These are phyloP conservation scores for Metschnikowia noctiluminum DNA, from an alignment of 805 yeast species.

Conservation along the genomic window DNA sequence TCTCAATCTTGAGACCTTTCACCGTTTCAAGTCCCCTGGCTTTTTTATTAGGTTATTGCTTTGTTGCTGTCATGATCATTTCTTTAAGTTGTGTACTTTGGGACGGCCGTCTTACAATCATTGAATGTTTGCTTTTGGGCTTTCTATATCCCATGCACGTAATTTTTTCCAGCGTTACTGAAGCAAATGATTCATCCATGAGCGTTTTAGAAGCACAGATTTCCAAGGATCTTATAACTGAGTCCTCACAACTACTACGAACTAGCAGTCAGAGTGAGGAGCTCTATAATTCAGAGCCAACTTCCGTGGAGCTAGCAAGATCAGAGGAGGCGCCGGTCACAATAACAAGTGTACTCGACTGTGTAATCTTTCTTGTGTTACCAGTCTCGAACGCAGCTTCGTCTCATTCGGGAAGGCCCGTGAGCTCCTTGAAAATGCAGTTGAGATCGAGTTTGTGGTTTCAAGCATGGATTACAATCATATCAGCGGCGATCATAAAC, in stretches of 20 bases:
- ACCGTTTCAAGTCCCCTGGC: slow-evolving; percentile 18
- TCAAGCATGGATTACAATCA: slow-evolving; percentile 8
- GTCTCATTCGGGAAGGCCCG: background rate
- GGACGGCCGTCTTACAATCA: slow-evolving; percentile 32
- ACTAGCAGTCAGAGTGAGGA: background rate
- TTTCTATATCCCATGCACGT: slow-evolving; percentile 17
- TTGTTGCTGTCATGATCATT: slow-evolving; percentile 26
- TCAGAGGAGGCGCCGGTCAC: background rate
- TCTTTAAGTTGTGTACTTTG: slow-evolving; percentile 27
- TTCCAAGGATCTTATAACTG: slow-evolving; percentile 2
- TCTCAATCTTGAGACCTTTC: slow-evolving; percentile 24
- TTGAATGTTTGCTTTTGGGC: slow-evolving; percentile 29
- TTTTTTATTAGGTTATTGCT: slow-evolving; percentile 26
- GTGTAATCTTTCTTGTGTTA: slow-evolving; percentile 5
- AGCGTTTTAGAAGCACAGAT: slow-evolving; percentile 1
- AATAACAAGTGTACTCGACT: background rate
- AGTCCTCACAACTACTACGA: slow-evolving; percentile 5
- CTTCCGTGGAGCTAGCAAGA: background rate
- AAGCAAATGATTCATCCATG: background rate
- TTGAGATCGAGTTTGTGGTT: slow-evolving; percentile 15
- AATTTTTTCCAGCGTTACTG: background rate
- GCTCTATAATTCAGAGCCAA: background rate
- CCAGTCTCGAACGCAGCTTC: slow-evolving; percentile 9
- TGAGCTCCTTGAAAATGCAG: background rate
- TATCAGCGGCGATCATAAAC: slow-evolving; percentile 4